Conservation (phyloP, 2,329 filamentous ascomycete genomes). For the Colletotrichum eremochloae region DNA sequence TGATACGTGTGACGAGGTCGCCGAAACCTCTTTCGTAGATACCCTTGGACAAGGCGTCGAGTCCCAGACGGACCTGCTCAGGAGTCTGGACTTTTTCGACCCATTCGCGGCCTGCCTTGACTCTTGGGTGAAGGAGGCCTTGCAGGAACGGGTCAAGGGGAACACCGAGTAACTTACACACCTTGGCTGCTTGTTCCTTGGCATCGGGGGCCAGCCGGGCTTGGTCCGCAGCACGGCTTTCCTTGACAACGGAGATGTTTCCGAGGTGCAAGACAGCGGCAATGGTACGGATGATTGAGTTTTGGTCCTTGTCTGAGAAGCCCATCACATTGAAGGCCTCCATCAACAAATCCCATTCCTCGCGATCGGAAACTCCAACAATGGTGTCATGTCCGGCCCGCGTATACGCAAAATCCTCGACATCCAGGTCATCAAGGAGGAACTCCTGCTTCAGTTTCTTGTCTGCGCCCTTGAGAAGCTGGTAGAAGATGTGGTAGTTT, state of each 20-base stretch:
- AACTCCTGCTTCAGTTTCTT: constrained; percentile 80
- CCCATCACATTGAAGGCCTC: constrained; percentile 97
- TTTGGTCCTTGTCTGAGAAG: constrained; percentile 87
- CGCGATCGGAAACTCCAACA: constrained; percentile 86
- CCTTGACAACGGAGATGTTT: constrained; percentile 90
- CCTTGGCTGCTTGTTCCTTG: constrained; percentile 79
- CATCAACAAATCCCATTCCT: constrained; percentile 90
- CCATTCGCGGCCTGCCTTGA: constrained; percentile 97
- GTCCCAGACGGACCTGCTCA: constrained; percentile 89
- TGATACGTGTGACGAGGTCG: constrained; percentile 91
- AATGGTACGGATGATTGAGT: constrained; percentile 85
- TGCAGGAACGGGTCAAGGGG: constrained; percentile 87
- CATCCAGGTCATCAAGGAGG: constrained; percentile 78
- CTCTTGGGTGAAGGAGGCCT: constrained; percentile 89
- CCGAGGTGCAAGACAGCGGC: constrained; percentile 94
- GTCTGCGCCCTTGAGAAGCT: constrained; percentile 88
- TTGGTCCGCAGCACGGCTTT: constrained; percentile 91
- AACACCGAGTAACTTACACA: constrained; percentile 88
- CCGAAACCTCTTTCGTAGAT: constrained; percentile 98
- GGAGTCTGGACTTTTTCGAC: constrained; percentile 98
- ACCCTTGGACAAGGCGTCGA: constrained; percentile 94
- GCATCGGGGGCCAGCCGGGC: constrained; percentile 84
- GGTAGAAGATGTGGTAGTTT: constrained; percentile 98
- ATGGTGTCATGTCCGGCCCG: constrained; percentile 93
- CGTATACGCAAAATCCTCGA: constrained; percentile 93